Base-by-base conservation (phyloP, 345 rosid species). In the Kandelia obovata region DNA sequence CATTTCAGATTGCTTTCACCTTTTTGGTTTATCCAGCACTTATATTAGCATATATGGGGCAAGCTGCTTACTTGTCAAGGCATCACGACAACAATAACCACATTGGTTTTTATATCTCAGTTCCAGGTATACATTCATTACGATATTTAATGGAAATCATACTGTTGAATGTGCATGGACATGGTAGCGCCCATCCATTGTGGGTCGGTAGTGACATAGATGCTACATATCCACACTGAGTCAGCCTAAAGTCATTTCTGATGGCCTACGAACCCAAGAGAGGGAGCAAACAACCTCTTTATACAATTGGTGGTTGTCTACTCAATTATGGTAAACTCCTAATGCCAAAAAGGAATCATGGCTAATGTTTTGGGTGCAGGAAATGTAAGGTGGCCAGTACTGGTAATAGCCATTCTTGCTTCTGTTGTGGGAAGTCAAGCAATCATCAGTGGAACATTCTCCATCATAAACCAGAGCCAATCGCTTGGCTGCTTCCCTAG, bases 351-450 rank as follows among this genome's bases (percentile, higher is more conserved):
- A 27, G 27, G 25, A 31, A 30, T 53, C 34, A 68, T 53, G 28
- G 17, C 17, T 67, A 1, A 27, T 47, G 21, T 19, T 71, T 71
- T 73, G 59, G 71, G 65, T 77, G 64, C 85, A 96, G 99, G 77
- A 65, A 75, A 77, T 70, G 82, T 96, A 60, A 88, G 92, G 75
- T 81, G 89, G 86, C 99, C 99, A 2, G 96, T 96, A 73, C 91
- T 96, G 19, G 26, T 80, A 58, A 62, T 96, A 32, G 99, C 99
- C 1, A 96, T 96, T 79, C 96, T 92, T 58, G 98, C 99, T 66
- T 89, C 99, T 62, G 94, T 96, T 46, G 99, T 96, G 66, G 99
- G 98, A 83, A 92, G 99, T 84, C 99, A 92, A 82, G 97, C 99
- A 11, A 96, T 96, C 72, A 96, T 96, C 64, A 96, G 98, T 7